Percentiles rank a stretch among this genome's conserved stretches.
Conservation (phyloP, 257 asterid species). For the Solanum tarapatanum region DNA sequence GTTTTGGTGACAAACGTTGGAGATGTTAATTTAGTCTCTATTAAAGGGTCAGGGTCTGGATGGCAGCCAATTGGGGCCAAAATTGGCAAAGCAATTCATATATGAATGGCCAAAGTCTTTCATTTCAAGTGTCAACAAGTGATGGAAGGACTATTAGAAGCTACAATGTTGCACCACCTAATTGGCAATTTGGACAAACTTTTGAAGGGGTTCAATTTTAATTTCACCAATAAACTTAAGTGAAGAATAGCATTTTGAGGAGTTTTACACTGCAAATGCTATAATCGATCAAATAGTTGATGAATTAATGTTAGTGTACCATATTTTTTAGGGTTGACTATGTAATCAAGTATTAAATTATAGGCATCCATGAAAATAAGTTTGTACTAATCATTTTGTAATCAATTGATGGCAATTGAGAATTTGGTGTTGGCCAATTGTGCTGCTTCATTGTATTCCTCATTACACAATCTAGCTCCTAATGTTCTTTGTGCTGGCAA, state of each 20-base stretch:
- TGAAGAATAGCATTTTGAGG: background rate
- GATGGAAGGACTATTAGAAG: slow-evolving; percentile 40
- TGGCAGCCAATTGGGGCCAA: slow-evolving; percentile 57
- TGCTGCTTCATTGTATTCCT: slow-evolving; percentile 24
- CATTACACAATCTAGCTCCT: slow-evolving; percentile 11
- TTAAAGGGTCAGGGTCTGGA: slow-evolving; percentile 39
- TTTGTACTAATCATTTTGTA: background rate
- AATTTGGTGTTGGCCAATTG: slow-evolving; percentile 24
- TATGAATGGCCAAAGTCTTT: slow-evolving; percentile 15
- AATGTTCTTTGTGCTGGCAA: slow-evolving; percentile 33
- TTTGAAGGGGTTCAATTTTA: slow-evolving; percentile 42
- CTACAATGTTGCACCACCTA: slow-evolving; percentile 28
- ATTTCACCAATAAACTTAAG: background rate
- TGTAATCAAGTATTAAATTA: slow-evolving; percentile 14
- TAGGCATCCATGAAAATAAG: slow-evolving; percentile 12
- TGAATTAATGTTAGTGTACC: slow-evolving; percentile 9
- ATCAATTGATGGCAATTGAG: background rate
- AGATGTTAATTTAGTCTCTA: slow-evolving; percentile 33
- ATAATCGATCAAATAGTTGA: background rate
- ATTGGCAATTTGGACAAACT: slow-evolving; percentile 58
- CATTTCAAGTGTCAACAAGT: slow-evolving; percentile 30
- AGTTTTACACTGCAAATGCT: background rate
- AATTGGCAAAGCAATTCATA: slow-evolving; percentile 57
- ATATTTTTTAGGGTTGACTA: slow-evolving; percentile 17
- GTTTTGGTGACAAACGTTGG: slow-evolving; percentile 43